Evolutionary conservation across 2,329 filamentous ascomycete genomes (phyloP).

Genomic region (Penicillium italicum): DNA sequence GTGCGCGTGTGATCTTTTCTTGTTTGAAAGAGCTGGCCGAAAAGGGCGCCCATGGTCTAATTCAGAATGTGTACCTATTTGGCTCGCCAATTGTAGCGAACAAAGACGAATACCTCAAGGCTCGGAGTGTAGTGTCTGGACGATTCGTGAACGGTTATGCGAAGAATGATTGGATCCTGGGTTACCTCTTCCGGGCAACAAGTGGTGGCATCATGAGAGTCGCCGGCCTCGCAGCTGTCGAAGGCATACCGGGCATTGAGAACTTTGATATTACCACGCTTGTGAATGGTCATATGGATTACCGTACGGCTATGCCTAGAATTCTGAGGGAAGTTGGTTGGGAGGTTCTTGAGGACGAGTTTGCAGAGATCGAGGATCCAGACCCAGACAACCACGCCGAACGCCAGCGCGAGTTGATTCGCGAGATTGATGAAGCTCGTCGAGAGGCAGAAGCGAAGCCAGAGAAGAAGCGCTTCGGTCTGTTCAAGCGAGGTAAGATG

Average conservation of each 20-base stretch:
- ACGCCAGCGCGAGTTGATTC: slow-evolving; percentile 87
- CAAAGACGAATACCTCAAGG: slow-evolving; percentile 79
- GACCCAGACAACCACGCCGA: slow-evolving; percentile 89
- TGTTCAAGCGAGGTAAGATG: slow-evolving; percentile 74
- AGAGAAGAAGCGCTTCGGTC: slow-evolving; percentile 66
- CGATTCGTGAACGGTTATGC: slow-evolving; percentile 93
- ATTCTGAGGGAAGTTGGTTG: slow-evolving; percentile 85
- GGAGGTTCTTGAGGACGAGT: slow-evolving; percentile 88
- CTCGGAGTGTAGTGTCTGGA: slow-evolving; percentile 80
- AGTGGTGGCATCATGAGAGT: slow-evolving; percentile 86
- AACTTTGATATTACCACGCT: slow-evolving; percentile 83
- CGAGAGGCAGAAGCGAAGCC: slow-evolving; percentile 79
- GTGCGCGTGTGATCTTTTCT: slow-evolving; percentile 86
- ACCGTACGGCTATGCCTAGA: slow-evolving; percentile 85
- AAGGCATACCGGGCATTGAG: slow-evolving; percentile 75
- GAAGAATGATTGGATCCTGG: slow-evolving; percentile 93
- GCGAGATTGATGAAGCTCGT: slow-evolving; percentile 91
- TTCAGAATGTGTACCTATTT: slow-evolving; percentile 95
- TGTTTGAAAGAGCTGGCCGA: slow-evolving; percentile 82
- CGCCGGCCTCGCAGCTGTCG: slow-evolving; percentile 74
- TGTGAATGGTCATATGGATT: slow-evolving; percentile 93
- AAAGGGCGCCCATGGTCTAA: slow-evolving; percentile 76
- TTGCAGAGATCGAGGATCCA: slow-evolving; percentile 93
- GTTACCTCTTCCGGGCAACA: slow-evolving; percentile 91
- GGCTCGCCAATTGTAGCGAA: slow-evolving; percentile 89